Evolutionary conservation across 768 basidiomycete species (phyloP).

Genomic region (Multifurca ochricompacta): DNA sequence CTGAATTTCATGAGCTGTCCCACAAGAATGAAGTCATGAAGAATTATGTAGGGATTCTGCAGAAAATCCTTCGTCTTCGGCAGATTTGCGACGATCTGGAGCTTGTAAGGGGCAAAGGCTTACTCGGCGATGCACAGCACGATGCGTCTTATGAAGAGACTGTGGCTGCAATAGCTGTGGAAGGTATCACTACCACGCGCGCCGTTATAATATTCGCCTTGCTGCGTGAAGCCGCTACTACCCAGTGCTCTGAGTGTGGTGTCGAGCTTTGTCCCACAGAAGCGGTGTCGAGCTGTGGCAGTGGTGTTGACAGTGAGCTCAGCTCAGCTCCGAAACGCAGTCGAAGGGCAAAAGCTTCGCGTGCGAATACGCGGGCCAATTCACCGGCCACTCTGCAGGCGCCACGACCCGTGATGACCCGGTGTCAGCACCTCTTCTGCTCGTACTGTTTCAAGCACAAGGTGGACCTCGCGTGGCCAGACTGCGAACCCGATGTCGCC

Average conservation of each 20-base stretch:
- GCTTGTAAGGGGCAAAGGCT: conserved; percentile 67
- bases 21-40: conserved; percentile 93
- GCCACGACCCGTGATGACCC: conserved; percentile 68
- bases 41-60: conserved; percentile 95
- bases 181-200: conserved; percentile 69
- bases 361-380: conserved; percentile 51
- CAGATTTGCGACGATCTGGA: conserved; percentile 98
- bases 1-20: conserved; percentile 82
- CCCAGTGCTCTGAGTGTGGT: conserved; percentile 86
- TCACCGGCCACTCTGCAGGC: conserved; percentile 56
- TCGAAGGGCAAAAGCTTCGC: conserved; percentile 52
- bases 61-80: conserved; percentile 90
- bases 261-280: conserved; percentile 55
- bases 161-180: conserved; percentile 59
- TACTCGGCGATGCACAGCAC: conserved; percentile 34
- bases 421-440: conserved; percentile 94
- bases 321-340: conserved; percentile 43
- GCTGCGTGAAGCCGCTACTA: conserved; percentile 77
- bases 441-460: conserved; percentile 71
- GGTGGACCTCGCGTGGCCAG: conserved; percentile 79
- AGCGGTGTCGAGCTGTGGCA: conserved; percentile 33
- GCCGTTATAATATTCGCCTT: conserved; percentile 82
- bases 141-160: conserved; percentile 71
- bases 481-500: conserved; percentile 46
- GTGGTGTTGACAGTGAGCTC: conserved; percentile 41